phyloP scores from a whole-genome alignment of 2,329 filamentous ascomycete genomes.

The Plenodomus tracheiphilus region DNA sequence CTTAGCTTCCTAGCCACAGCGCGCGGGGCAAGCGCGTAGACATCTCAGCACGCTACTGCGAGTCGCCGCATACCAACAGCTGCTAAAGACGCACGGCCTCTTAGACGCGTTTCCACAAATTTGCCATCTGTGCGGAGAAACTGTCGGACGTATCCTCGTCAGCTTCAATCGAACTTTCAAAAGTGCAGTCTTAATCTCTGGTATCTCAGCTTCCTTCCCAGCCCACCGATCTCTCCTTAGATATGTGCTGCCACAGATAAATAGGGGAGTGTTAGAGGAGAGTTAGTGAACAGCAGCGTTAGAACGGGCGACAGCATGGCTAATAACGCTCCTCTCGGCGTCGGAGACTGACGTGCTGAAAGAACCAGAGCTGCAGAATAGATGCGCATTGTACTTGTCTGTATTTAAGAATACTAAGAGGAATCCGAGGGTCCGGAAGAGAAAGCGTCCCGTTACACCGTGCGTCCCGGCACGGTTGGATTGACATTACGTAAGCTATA shows the following conservation, averaged over 20 bases:
- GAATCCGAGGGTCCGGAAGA: no score
- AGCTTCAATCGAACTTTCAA: constrained; percentile 7
- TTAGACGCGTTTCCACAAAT: constrained; percentile 6
- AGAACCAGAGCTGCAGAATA: constrained; percentile 1
- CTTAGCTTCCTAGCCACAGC: constrained; percentile 4
- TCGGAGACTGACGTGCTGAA: background rate
- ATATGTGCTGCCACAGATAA: constrained; percentile 4
- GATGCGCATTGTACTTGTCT: no score
- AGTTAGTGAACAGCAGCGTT: background rate
- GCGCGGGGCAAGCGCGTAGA: background rate
- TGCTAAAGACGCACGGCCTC: constrained; percentile 4
- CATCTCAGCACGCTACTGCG: constrained; percentile 9
- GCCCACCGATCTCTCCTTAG: constrained; percentile 1
- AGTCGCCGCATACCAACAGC: constrained; percentile 4
- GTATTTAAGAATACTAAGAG: no score
- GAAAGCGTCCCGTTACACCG: no score
- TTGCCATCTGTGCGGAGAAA: constrained; percentile 11
- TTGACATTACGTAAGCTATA: no score
- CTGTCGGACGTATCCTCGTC: constrained; percentile 7
- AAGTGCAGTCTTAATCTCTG: constrained; percentile 7
- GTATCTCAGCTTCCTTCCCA: constrained; percentile 9
- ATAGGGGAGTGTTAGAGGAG: constrained; percentile 10
- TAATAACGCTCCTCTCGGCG: background rate
- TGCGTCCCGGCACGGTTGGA: no score
- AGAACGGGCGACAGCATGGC: background rate